Evolutionary conservation across 1,284 basidiomycete species (phyloP).

Genomic region (Athelia psychrophila): DNA sequence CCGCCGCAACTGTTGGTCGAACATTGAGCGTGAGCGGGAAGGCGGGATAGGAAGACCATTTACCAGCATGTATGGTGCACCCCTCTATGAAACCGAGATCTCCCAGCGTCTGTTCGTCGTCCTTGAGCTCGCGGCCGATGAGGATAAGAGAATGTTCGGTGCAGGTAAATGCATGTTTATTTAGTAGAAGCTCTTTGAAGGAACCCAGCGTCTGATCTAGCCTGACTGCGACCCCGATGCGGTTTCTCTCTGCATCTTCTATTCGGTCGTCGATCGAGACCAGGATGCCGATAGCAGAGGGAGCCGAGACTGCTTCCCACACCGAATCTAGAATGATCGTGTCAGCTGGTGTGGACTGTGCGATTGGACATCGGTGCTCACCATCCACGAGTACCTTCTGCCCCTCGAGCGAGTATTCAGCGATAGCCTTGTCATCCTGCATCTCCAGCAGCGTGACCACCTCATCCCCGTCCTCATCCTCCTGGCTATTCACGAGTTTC

Average conservation of each 20-base stretch:
- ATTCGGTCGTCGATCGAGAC: background rate
- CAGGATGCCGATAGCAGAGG: background rate
- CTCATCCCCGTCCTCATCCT: background rate
- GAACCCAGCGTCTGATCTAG: background rate
- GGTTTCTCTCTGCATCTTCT: background rate
- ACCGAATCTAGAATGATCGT: no score
- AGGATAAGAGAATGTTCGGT: background rate
- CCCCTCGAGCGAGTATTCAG: background rate
- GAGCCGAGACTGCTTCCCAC: background rate
- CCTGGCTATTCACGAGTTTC: background rate
- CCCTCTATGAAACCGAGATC: background rate
- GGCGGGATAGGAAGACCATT: background rate
- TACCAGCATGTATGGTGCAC: background rate
- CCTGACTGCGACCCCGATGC: background rate
- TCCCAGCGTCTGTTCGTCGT: background rate
- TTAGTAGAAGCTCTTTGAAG: background rate
- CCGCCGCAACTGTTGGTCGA: background rate
- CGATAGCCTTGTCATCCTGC: background rate
- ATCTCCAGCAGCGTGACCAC: background rate
- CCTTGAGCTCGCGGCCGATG: constrained; percentile 1
- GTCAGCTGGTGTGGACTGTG: no score
- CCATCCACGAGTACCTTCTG: no score
- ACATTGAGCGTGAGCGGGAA: background rate
- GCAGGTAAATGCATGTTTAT: background rate
- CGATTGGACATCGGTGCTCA: no score